Conservation (phyloP, 352 stramenopile genomes). For the Phytophthora rubi region DNA sequence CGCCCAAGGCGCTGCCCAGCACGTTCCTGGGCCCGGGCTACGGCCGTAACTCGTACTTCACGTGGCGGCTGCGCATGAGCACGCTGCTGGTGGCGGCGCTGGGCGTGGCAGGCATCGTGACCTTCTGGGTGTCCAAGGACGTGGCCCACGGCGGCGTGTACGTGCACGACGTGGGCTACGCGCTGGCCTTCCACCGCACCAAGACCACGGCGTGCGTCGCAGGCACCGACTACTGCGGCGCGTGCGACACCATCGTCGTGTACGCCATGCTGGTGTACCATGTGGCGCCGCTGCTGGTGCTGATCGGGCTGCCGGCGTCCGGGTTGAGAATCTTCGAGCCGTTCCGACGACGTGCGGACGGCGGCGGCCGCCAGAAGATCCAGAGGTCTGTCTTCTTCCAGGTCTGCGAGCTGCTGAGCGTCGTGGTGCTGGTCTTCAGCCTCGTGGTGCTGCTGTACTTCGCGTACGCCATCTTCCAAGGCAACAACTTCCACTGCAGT, state of each 20-base stretch:
- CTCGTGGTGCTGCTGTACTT: conserved; percentile 72
- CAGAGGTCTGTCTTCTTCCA: conserved; percentile 80
- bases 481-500: conserved; percentile 73
- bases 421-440: conserved; percentile 58
- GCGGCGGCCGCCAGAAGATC: conserved; percentile 59
- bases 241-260: conserved; percentile 66
- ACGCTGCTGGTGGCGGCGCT: conserved; percentile 53
- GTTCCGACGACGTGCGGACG: conserved; percentile 54
- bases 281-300: conserved; percentile 55
- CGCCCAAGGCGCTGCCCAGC: conserved; percentile 45
- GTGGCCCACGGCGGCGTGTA: conserved; percentile 57
- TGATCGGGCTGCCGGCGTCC: conserved; percentile 73
- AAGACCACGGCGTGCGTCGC: conserved; percentile 33
- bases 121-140: conserved; percentile 48
- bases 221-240: conserved; percentile 46
- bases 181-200: conserved; percentile 54
- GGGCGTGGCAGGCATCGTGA: conserved; percentile 48
- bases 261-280: conserved; percentile 81
- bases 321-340: conserved; percentile 72
- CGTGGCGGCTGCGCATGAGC: conserved; percentile 57
- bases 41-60: conserved; percentile 84
- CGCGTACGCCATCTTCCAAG: conserved; percentile 61
- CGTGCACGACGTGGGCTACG: conserved; percentile 45
- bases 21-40: conserved; percentile 59
- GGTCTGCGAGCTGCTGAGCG: conserved; percentile 70